phyloP scores from a whole-genome alignment of 1,284 basidiomycete genomes.

The Puccinia triticina region DNA sequence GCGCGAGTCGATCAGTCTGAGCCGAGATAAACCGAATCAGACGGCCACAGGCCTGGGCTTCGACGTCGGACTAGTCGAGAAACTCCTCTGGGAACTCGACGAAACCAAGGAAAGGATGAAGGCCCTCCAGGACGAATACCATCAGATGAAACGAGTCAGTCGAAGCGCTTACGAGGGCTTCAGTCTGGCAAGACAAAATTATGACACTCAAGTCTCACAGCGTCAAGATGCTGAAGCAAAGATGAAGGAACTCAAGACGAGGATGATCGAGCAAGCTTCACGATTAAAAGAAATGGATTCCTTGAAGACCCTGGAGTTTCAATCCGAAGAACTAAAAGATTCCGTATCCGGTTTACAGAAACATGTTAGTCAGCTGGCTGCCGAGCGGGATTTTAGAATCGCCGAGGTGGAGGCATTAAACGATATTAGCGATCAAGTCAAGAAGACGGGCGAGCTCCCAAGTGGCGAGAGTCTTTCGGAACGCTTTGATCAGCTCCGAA shows the following conservation, averaged over 20 bases:
- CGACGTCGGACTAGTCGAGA: slow-evolving; percentile 74
- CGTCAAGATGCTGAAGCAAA: slow-evolving; percentile 88
- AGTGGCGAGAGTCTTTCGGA: not conserved
- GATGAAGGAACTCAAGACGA: slow-evolving; percentile 77
- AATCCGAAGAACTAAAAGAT: slow-evolving; percentile 76
- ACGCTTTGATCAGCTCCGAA: slow-evolving; percentile 22
- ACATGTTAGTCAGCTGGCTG: slow-evolving; percentile 81
- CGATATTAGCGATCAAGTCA: slow-evolving; percentile 68
- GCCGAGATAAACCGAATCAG: slow-evolving; percentile 65
- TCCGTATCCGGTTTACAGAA: slow-evolving; percentile 78
- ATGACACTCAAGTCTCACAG: slow-evolving; percentile 82
- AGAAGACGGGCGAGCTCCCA: not conserved
- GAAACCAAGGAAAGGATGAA: slow-evolving; percentile 69
- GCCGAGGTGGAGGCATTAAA: slow-evolving; percentile 91
- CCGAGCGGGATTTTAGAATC: slow-evolving; percentile 84
- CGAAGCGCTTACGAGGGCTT: slow-evolving; percentile 89
- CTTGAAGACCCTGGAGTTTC: slow-evolving; percentile 75
- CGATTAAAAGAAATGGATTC: slow-evolving; percentile 69
- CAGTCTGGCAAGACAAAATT: slow-evolving; percentile 80
- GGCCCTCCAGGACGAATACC: slow-evolving; percentile 75
- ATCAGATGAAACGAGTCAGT: slow-evolving; percentile 77
- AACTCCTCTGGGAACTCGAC: slow-evolving; percentile 72
- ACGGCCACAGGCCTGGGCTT: slow-evolving; percentile 68
- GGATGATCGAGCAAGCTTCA: slow-evolving; percentile 85
- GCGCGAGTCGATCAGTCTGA: slow-evolving; percentile 31